phyloP scores from a whole-genome alignment of 2,329 filamentous ascomycete species.

The Escovopsis sp. region DNA sequence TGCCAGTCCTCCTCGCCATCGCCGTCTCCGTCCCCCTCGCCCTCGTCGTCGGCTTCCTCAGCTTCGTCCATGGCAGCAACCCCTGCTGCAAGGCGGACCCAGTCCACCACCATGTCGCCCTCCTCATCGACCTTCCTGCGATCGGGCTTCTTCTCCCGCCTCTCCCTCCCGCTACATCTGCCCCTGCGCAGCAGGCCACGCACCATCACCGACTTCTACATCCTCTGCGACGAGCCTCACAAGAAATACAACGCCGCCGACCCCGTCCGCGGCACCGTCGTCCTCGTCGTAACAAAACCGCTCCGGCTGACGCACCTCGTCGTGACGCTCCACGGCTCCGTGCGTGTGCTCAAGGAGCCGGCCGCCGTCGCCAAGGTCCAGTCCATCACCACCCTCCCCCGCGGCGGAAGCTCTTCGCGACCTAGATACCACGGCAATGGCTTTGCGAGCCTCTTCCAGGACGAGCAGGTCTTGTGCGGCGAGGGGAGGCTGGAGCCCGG shows the following conservation, averaged over 20 bases:
- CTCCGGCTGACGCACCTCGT: constrained; percentile 68
- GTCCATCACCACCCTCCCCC: constrained; percentile 25
- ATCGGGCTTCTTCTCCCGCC: constrained; percentile 34
- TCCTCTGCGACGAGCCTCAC: constrained; percentile 63
- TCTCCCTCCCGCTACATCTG: constrained; percentile 34
- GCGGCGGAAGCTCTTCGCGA: constrained; percentile 22
- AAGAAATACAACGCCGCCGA: constrained; percentile 64
- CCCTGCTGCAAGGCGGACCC: constrained; percentile 4
- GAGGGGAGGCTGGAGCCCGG: constrained; percentile 62
- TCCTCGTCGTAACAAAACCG: constrained; percentile 59
- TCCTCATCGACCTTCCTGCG: constrained; percentile 13
- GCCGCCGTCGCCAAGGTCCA: constrained; percentile 39
- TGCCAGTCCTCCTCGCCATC: too few species aligned
- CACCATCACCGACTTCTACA: constrained; percentile 63
- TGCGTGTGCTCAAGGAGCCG: constrained; percentile 62
- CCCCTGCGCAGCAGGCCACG: constrained; percentile 40
- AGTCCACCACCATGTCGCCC: constrained; percentile 11
- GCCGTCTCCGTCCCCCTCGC: constrained; percentile 8
- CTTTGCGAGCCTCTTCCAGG: constrained; percentile 67
- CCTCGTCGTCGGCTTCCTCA: constrained; percentile 27
- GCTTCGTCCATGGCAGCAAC: constrained; percentile 1
- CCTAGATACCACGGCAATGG: constrained; percentile 59
- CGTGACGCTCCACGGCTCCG: constrained; percentile 63
- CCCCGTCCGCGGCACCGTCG: constrained; percentile 56
- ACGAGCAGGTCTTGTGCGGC: constrained; percentile 66